A percentile compares a stretch with the other conserved stretches of the same genome.
Conservation (phyloP, 495 filamentous ascomycete genomes). For the Podospora sp. region DNA sequence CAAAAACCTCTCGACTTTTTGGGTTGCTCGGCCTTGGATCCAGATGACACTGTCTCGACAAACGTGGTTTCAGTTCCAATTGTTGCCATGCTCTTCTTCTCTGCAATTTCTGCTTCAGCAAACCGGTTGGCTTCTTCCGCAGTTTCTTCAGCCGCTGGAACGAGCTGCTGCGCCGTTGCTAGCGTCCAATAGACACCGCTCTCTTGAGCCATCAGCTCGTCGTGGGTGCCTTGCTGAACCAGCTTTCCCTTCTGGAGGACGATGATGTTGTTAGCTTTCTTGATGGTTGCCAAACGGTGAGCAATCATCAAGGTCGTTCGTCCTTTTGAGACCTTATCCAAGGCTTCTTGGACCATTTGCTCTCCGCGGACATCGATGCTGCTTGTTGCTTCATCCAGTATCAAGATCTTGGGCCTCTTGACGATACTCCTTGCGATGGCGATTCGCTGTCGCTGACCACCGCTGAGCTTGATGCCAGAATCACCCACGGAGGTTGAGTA, state of each 20-base stretch:
- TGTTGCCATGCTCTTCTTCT: conserved; percentile 46
- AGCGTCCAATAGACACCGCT: conserved; percentile 59
- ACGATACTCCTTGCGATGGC: conserved; percentile 73
- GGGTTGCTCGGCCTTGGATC: conserved; percentile 18
- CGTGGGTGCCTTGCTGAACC: conserved; percentile 70
- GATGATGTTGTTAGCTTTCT: conserved; percentile 67
- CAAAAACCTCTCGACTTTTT: conserved; percentile 42
- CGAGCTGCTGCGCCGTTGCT: conserved; percentile 55
- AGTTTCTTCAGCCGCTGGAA: conserved; percentile 29
- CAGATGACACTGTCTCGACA: conserved; percentile 17
- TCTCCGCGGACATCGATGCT: conserved; percentile 62
- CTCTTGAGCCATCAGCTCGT: conserved; percentile 59
- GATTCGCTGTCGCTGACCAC: conserved; percentile 66
- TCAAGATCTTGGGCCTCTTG: conserved; percentile 76
- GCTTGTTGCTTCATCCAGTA: conserved; percentile 82
- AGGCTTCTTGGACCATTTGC: conserved; percentile 58
- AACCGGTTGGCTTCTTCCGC: conserved; percentile 17
- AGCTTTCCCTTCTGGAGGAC: conserved; percentile 63
- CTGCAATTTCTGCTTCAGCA: conserved; percentile 31
- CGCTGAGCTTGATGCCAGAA: conserved; percentile 60
- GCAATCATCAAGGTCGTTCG: conserved; percentile 66
- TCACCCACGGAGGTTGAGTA: conserved; percentile 68
- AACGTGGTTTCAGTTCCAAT: conserved; percentile 33
- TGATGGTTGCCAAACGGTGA: conserved; percentile 61
- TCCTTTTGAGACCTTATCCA: conserved; percentile 56